Base-by-base conservation (phyloP, 257 asterid species). In the Ilex asprella region DNA sequence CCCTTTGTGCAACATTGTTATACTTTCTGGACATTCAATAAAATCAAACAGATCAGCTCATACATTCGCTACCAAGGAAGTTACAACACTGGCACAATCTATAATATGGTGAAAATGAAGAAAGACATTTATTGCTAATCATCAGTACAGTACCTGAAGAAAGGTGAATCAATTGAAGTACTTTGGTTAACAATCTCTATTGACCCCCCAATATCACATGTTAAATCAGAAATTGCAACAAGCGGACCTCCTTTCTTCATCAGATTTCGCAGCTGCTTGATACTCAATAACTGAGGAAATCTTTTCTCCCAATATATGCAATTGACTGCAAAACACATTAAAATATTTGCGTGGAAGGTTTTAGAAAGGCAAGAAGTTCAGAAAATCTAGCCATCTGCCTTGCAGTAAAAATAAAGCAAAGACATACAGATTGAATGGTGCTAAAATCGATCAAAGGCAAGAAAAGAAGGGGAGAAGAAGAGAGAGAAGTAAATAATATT, bases 221-320 rank as follows among this genome's bases (percentile, higher is more conserved):
- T 80, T 73, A 89, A 86, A 76, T 92, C 97, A 59, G 88, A 73
- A 73, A 92, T 79, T 70, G 96, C 99, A 35, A 92, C 80, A 56
- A 92, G 99, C 53, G 89, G 95, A 64, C 85, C 69, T 63, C 85
- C 87, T 58, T 82, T 79, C 63, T 47, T 75, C 69, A 72, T 77
- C 70, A 89, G 84, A 55, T 83, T 89, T 75, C 87, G 86, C 76
- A 89, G 78, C 76, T 89, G 96, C 44, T 59, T 46, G 62, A 73
- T 79, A 31, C 89, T 83, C 79, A 92, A 66, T 66, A 92, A 70
- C 63, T 84, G 85, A 65, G 99, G 97, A 81, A 76, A 92, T 72
- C 97, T 74, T 76, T 71, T 81, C 79, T 89, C 99, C 99, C 99
- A 92, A 61, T 89, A 92, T 96, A 92, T 92, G 62, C 97, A 92